Percentiles rank a stretch among this genome's conserved stretches.
Evolutionary conservation across 2,329 filamentous ascomycete species (phyloP).

Genomic region (Penicillium sp.): DNA sequence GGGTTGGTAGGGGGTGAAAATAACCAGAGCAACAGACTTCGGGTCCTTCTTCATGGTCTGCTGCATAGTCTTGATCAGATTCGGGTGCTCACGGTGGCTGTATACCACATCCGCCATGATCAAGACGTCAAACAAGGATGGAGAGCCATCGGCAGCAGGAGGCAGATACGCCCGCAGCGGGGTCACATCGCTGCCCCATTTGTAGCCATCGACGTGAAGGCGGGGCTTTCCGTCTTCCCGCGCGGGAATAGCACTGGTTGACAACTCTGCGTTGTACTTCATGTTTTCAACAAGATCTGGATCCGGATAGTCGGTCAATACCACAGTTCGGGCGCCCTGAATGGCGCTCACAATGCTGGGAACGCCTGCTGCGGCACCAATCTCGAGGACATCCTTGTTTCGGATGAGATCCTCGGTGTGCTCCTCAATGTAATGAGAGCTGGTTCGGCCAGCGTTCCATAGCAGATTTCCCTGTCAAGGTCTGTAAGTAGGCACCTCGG

Average conservation of each 20-base stretch:
- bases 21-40: conserved; percentile 71
- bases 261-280: conserved; percentile 67
- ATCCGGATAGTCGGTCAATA: conserved; percentile 89
- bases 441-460: conserved; percentile 83
- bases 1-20: conserved; percentile 91
- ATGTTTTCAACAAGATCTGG: conserved; percentile 78
- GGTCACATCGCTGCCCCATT: conserved; percentile 72
- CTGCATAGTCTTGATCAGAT: conserved; percentile 70
- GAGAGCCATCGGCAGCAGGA: conserved; percentile 54
- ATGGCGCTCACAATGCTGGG: conserved; percentile 76
- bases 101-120: conserved; percentile 89
- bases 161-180: conserved; percentile 61
- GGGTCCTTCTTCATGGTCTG: conserved; percentile 60
- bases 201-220: conserved; percentile 68
- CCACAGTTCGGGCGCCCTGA: conserved; percentile 65
- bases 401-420: conserved; percentile 61
- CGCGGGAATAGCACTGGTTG: conserved; percentile 45
- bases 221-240: conserved; percentile 32
- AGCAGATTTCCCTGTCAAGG: conserved; percentile 68
- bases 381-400: conserved; percentile 73
- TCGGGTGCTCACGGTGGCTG: conserved; percentile 81
- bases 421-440: conserved; percentile 75
- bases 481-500: not conserved
- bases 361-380: conserved; percentile 84
- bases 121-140: conserved; percentile 71